Percentiles rank a stretch among this genome's conserved stretches.
These are phyloP conservation scores for Neoarthrinium moseri DNA, from an alignment of 2,329 filamentous ascomycete genomes.

Conservation along the genomic window DNA sequence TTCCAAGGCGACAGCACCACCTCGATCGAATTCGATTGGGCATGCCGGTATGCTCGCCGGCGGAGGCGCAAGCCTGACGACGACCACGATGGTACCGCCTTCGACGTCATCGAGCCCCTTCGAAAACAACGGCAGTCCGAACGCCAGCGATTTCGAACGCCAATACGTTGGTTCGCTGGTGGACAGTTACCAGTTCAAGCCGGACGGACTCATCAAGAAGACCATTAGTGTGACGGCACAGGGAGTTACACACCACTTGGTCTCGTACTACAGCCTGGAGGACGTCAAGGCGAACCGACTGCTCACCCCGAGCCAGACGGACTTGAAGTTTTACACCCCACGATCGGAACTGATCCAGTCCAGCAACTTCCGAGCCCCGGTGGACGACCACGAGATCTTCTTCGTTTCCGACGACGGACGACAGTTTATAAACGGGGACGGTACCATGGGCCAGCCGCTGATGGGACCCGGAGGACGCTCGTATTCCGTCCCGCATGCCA, in stretches of 20 bases:
- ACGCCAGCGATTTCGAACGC: conserved; percentile 30
- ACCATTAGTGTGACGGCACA: conserved; percentile 79
- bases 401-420: conserved; percentile 11
- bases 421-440: background rate
- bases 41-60: conserved; percentile 7
- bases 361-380: conserved; percentile 65
- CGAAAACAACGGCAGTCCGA: background rate
- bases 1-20: conserved; percentile 28
- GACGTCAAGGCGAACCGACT: conserved; percentile 69
- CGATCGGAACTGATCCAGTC: conserved; percentile 57
- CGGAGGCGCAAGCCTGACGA: conserved; percentile 11
- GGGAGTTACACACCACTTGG: conserved; percentile 77
- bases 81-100: conserved; percentile 14
- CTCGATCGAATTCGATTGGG: conserved; percentile 22
- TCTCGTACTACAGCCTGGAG: conserved; percentile 83
- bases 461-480: background rate
- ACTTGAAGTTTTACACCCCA: conserved; percentile 21
- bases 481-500: background rate
- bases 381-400: conserved; percentile 48
- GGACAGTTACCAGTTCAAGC: conserved; percentile 88
- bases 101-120: conserved; percentile 12
- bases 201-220: conserved; percentile 83
- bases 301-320: conserved; percentile 44
- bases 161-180: conserved; percentile 75
- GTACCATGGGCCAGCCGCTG: background rate